A percentile compares a stretch with the other conserved stretches of the same genome.
These are phyloP conservation scores for Dictyostelium citrinum DNA, from an alignment of 78 protist species.

Conservation along the genomic window DNA sequence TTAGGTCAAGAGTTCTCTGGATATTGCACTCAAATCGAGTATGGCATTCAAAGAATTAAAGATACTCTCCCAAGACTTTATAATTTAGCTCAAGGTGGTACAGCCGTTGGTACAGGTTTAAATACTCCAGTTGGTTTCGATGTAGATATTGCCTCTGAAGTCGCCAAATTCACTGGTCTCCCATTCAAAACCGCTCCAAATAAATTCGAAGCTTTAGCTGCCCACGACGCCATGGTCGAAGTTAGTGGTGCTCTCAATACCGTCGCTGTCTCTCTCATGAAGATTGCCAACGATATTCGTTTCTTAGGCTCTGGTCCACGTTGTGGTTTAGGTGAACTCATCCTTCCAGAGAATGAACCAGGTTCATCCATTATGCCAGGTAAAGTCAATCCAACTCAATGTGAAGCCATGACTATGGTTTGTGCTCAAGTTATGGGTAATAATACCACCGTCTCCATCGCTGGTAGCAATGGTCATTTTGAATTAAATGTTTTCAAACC, in stretches of 20 bases:
- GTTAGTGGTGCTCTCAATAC: constrained; percentile 90
- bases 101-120: constrained; percentile 98
- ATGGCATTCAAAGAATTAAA: constrained; percentile 80
- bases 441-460: constrained; percentile 92
- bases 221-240: constrained; percentile 94
- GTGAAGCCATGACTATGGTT: constrained; percentile 98
- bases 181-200: constrained; percentile 93
- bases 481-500: constrained; percentile 97
- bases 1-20: constrained; percentile 96
- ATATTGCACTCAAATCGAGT: constrained; percentile 87
- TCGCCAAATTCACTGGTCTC: constrained; percentile 86
- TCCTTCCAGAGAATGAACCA: constrained; percentile 96
- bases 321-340: constrained; percentile 94
- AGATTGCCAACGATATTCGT: constrained; percentile 97
- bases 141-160: constrained; percentile 71
- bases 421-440: constrained; percentile 97
- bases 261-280: constrained; percentile 88
- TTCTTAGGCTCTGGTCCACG: constrained; percentile 95
- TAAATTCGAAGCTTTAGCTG: constrained; percentile 94
- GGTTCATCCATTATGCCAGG: constrained; percentile 96
- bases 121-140: constrained; percentile 92
- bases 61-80: constrained; percentile 78
- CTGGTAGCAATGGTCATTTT: constrained; percentile 94
- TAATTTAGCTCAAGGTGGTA: constrained; percentile 95
- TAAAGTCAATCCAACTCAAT: constrained; percentile 97